Conservation (phyloP, 345 rosid genomes). For the Populus davidiana region DNA sequence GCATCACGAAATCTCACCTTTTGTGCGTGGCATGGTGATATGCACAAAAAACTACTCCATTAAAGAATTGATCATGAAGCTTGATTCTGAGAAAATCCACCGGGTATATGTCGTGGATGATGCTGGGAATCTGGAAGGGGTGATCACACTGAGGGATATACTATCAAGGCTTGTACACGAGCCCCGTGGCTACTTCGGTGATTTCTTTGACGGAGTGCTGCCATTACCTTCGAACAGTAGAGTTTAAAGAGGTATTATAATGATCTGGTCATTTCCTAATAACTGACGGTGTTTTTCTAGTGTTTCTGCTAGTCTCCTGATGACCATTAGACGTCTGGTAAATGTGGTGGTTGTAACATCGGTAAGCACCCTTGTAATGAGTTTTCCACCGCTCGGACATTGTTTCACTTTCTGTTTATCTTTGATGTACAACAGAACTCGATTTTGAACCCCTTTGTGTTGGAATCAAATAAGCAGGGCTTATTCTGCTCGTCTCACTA, state of each 20-base stretch:
- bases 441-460: not conserved
- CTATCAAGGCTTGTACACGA: conserved; percentile 88
- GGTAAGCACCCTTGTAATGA: conserved; percentile 25
- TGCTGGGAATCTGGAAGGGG: conserved; percentile 82
- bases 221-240: conserved; percentile 75
- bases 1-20: conserved; percentile 45
- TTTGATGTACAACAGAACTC: conserved; percentile 19
- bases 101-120: conserved; percentile 80
- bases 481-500: not conserved
- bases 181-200: conserved; percentile 95
- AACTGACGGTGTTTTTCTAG: conserved; percentile 11
- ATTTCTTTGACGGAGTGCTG: conserved; percentile 87
- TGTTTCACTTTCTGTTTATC: conserved; percentile 15
- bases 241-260: conserved; percentile 38
- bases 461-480: conserved; percentile 21
- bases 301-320: not conserved
- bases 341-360: conserved; percentile 23
- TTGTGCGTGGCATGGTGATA: conserved; percentile 59
- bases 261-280: not conserved
- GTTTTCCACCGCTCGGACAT: conserved; percentile 1
- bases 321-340: conserved; percentile 11
- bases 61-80: conserved; percentile 70
- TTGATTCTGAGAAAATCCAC: conserved; percentile 67
- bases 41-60: conserved; percentile 60
- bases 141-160: conserved; percentile 84